Percentiles rank a stretch among this genome's conserved stretches.
Evolutionary conservation across 306 rosid genomes (phyloP).

Genomic region (Lathyrus oleraceus): DNA sequence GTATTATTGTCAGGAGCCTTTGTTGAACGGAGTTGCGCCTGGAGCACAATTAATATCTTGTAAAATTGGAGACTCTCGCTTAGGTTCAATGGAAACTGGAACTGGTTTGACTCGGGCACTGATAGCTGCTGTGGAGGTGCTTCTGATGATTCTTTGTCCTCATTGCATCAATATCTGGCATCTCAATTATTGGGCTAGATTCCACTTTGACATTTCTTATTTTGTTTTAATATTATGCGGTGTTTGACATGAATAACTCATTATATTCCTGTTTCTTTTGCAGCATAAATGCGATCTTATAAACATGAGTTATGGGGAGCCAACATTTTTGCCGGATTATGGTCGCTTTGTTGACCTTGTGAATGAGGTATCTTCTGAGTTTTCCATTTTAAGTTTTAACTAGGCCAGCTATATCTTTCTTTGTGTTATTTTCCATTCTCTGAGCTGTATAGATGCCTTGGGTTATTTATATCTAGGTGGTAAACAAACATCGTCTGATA

Average conservation of each 20-base stretch:
- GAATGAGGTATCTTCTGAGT: slow-evolving; percentile 66
- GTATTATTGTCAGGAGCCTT: slow-evolving; percentile 63
- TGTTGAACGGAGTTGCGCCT: slow-evolving; percentile 98
- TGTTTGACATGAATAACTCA: slow-evolving; percentile 30
- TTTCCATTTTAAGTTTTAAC: slow-evolving; percentile 34
- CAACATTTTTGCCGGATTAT: slow-evolving; percentile 84
- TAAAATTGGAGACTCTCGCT: slow-evolving; percentile 97
- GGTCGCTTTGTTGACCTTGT: slow-evolving; percentile 99
- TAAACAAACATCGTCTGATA: slow-evolving; percentile 76
- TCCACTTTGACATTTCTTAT: slow-evolving; percentile 19
- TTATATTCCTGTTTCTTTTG: slow-evolving; percentile 41
- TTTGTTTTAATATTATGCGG: slow-evolving; percentile 27
- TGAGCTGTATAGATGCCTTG: slow-evolving; percentile 36
- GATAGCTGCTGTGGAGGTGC: slow-evolving; percentile 95
- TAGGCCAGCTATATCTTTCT: slow-evolving; percentile 22
- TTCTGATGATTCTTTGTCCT: slow-evolving; percentile 29
- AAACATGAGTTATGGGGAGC: slow-evolving; percentile 98
- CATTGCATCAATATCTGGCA: slow-evolving; percentile 16
- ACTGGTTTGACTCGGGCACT: slow-evolving; percentile 93
- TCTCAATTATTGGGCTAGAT: slow-evolving; percentile 27
- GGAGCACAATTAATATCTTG: slow-evolving; percentile 97
- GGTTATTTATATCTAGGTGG: slow-evolving; percentile 60
- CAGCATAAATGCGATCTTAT: slow-evolving; percentile 97
- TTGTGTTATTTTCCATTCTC: slow-evolving; percentile 37
- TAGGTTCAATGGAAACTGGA: slow-evolving; percentile 98